Conservation (phyloP, 306 rosid genomes). For the Ochetophila trinervis region DNA sequence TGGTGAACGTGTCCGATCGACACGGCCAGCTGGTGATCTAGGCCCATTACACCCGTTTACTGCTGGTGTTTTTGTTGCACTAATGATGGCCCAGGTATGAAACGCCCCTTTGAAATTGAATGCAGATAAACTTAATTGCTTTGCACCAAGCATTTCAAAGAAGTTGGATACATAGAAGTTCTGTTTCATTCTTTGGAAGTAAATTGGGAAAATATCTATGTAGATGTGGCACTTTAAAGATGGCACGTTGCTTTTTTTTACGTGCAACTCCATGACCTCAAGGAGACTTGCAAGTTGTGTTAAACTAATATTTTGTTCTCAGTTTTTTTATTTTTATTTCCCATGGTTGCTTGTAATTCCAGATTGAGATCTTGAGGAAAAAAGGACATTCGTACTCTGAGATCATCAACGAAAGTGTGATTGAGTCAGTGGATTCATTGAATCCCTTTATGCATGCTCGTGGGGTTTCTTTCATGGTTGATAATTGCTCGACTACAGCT, state of each 20-base stretch:
- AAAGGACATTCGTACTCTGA: constrained; percentile 96
- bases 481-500: constrained; percentile 95
- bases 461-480: constrained; percentile 99
- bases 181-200: background rate
- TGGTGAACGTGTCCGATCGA: constrained; percentile 77
- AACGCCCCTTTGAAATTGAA: background rate
- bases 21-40: constrained; percentile 83
- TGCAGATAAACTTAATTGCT: background rate
- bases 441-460: constrained; percentile 99
- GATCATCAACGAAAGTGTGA: constrained; percentile 95
- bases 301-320: background rate
- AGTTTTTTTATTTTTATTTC: constrained; percentile 1
- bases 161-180: background rate
- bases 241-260: background rate
- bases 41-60: constrained; percentile 94
- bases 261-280: background rate
- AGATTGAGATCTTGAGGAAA: constrained; percentile 95
- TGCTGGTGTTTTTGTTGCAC: constrained; percentile 96
- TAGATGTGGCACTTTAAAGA: background rate
- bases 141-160: background rate
- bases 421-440: constrained; percentile 89
- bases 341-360: constrained; percentile 21
- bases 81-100: constrained; percentile 99
- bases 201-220: background rate
- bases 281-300: background rate